Evolutionary conservation across 2,329 filamentous ascomycete genomes (phyloP), one percentile per base, ranked within the genome.

Genomic region (Grosmannia penicillata): DNA sequence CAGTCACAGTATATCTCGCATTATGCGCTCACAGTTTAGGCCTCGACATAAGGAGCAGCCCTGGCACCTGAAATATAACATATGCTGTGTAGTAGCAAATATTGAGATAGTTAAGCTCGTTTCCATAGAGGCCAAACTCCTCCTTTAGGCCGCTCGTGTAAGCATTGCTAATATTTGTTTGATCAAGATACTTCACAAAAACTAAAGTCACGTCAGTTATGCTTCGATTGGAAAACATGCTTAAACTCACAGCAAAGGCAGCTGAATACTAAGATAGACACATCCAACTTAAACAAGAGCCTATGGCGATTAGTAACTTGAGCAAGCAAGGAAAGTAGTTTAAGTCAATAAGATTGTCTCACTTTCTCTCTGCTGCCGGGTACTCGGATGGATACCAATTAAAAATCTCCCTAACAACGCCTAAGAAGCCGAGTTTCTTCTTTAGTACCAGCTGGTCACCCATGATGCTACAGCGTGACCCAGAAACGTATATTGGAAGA

Each of bases 101-200:
- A 27, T 61, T 61, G 36, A 63, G 56, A 23, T 59, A 54, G 41
- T 60, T 58, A 5, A 60, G 51, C 36, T 61, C 50, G 39, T 61
- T 61, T 9, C 57, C 58, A 21, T 57, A 50, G 32, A 61, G 47
- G 6, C 38, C 44, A 19, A 62, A 51, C 22, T 59, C 56, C 30
- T 61, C 58, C 40, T 60, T 55, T 36, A 61, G 54, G 2, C 59
- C 59, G 21, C 50, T 55, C 15, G 57, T 55, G 30, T 60, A 60
- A 31, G 57, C 58, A 45, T 57, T 57, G 43, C 49, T 56, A 35
- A 54, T 55, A n/a, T 56, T 55, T 11, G 52, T 53, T 39, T 55
- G 53, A n/a, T n/a, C n/a, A 22, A 56, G 33, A 21, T 47, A 56
- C 32, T 56, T 56, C 15, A 55, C 53, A 30, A 56, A 56, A 39